Conservation (phyloP, 768 basidiomycete species). For the Leccinum fibrillosum region DNA sequence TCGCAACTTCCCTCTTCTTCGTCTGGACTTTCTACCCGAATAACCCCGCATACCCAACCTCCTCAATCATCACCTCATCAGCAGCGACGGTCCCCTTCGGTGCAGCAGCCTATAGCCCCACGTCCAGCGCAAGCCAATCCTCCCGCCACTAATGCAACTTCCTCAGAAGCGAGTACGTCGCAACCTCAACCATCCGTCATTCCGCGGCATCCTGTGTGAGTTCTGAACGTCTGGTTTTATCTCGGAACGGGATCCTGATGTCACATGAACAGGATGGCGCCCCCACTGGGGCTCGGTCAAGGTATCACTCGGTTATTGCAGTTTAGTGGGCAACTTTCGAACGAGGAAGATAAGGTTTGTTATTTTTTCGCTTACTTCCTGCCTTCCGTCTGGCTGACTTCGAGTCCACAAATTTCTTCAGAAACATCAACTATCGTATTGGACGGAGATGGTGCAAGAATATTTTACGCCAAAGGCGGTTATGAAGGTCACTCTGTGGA, state of each 20-base stretch:
- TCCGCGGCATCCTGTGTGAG: conserved; percentile 22
- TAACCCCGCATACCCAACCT: conserved; percentile 34
- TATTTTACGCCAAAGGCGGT: conserved; percentile 70
- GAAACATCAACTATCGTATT: conserved; percentile 66
- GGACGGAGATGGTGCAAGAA: conserved; percentile 60
- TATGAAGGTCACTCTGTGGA: conserved; percentile 85
- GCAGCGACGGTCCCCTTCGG: conserved; percentile 32
- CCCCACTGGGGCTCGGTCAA: conserved; percentile 53
- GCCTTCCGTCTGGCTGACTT: conserved; percentile 4
- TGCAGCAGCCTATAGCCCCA: conserved; percentile 37
- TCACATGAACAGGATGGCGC: conserved; percentile 28
- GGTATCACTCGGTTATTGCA: conserved; percentile 62
- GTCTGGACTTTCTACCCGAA: conserved; percentile 29
- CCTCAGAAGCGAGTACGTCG: conserved; percentile 21
- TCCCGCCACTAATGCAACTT: conserved; percentile 20
- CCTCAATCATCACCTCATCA: conserved; percentile 33
- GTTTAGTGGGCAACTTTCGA: conserved; percentile 64
- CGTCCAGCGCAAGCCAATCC: conserved; percentile 31
- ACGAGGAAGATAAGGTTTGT: conserved; percentile 47
- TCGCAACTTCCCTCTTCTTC: conserved; percentile 33
- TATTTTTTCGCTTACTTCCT: not conserved
- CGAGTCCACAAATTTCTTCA: conserved; percentile 21
- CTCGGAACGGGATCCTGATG: conserved; percentile 12
- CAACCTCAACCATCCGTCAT: not conserved
- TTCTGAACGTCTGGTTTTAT: conserved; percentile 1